Conservation (phyloP, 2,329 filamentous ascomycete genomes). For the Emmonsiellopsis sp. region DNA sequence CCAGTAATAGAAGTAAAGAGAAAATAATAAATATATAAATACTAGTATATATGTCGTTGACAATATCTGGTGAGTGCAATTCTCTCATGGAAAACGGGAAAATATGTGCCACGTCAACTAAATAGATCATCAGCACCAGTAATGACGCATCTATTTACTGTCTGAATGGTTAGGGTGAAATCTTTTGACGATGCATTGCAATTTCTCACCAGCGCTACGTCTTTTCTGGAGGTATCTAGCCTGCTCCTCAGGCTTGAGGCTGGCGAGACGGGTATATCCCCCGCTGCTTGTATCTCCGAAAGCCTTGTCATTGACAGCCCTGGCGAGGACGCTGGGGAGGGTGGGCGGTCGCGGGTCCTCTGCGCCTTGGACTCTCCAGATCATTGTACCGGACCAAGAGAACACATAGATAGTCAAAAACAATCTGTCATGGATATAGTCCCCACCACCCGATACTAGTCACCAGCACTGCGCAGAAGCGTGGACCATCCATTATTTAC, state of each 20-base stretch:
- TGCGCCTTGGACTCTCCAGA: no score
- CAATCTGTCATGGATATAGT: no score
- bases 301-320: constrained; percentile 3
- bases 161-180: neutral
- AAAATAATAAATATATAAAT: no score
- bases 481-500: no score
- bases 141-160: constrained; percentile 3
- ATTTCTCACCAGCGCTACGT: constrained; percentile 2
- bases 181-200: constrained; percentile 2
- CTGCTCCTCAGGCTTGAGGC: constrained; percentile 1
- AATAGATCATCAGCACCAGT: constrained; percentile 2
- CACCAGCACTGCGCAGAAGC: no score
- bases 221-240: neutral
- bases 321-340: neutral
- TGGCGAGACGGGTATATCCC: neutral
- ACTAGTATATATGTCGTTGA: neutral
- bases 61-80: neutral
- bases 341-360: no score
- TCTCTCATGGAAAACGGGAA: constrained; percentile 8
- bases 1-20: no score
- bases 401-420: no score
- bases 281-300: constrained; percentile 1
- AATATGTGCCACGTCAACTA: constrained; percentile 6
- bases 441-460: no score
- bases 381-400: no score